Evolutionary conservation across 768 basidiomycete genomes (phyloP).

Genomic region (Macrolepiota albuminosa): DNA sequence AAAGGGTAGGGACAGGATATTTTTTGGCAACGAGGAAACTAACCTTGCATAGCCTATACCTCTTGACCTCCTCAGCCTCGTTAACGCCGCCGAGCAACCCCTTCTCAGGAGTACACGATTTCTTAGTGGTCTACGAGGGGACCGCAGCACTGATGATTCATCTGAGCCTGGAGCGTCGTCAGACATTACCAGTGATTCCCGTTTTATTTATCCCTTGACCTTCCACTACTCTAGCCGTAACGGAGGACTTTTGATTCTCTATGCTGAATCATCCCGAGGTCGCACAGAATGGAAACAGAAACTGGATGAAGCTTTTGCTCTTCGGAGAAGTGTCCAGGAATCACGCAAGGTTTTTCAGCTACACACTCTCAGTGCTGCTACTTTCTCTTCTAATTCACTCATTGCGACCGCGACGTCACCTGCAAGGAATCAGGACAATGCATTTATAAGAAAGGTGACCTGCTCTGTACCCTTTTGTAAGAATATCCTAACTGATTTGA

Average conservation of each 20-base stretch:
- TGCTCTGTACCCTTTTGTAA: conserved; percentile 90
- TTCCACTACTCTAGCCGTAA: conserved; percentile 56
- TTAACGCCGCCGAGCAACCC: conserved; percentile 75
- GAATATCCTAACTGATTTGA: conserved; percentile 19
- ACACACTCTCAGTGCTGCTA: conserved; percentile 81
- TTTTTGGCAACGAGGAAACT: conserved; percentile 4
- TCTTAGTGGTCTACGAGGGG: conserved; percentile 53
- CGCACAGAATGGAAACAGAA: conserved; percentile 87
- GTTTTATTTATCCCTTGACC: conserved; percentile 83
- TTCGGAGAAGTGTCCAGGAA: conserved; percentile 84
- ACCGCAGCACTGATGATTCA: conserved; percentile 18
- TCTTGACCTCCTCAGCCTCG: conserved; percentile 80
- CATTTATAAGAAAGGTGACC: conserved; percentile 78
- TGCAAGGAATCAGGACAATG: conserved; percentile 59
- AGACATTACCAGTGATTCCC: conserved; percentile 47
- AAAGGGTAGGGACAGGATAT: conserved; percentile 48
- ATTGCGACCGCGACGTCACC: conserved; percentile 36
- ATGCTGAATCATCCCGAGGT: conserved; percentile 71
- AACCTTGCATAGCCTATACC: conserved; percentile 72
- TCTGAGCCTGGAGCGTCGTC: conserved; percentile 16
- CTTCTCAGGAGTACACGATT: conserved; percentile 71
- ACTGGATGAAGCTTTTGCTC: conserved; percentile 79
- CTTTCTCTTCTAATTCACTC: conserved; percentile 72
- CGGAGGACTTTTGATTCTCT: conserved; percentile 81
- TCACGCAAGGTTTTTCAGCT: conserved; percentile 92